phyloP scores from a whole-genome alignment of 2,329 filamentous ascomycete genomes.

The Pochonia chlamydosporia region DNA sequence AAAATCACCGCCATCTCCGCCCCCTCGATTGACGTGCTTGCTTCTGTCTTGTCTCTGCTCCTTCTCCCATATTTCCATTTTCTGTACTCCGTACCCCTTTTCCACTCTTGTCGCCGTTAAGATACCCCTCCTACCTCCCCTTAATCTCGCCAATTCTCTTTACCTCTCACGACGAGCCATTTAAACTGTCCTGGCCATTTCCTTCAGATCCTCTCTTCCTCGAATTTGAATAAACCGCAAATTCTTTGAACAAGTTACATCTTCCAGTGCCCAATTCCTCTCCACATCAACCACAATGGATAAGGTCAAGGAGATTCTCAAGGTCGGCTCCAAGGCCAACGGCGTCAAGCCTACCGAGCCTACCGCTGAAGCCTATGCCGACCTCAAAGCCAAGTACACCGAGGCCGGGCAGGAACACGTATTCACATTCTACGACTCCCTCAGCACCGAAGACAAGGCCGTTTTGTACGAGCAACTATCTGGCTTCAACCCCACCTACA shows the following conservation, averaged over 20 bases:
- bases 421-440: constrained; percentile 75
- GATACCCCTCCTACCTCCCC: background rate
- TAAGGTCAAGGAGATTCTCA: constrained; percentile 36
- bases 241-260: background rate
- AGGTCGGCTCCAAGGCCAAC: constrained; percentile 26
- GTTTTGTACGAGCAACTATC: constrained; percentile 75
- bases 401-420: constrained; percentile 76
- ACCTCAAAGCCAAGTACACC: constrained; percentile 66
- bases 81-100: too few species aligned
- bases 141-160: background rate
- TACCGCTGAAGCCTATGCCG: constrained; percentile 58
- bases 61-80: background rate
- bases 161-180: background rate
- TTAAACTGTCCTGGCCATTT: too few species aligned
- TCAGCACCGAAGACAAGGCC: constrained; percentile 67
- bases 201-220: too few species aligned
- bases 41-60: background rate
- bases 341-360: constrained; percentile 42
- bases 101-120: background rate
- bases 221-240: too few species aligned
- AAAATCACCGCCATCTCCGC: background rate
- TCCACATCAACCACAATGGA: constrained; percentile 29
- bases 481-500: constrained; percentile 74
- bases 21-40: background rate
- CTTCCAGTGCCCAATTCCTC: background rate